Percentiles rank a stretch among this genome's conserved stretches.
These are phyloP conservation scores for Phytophthora sojae DNA, from an alignment of 352 stramenopile genomes.

Conservation along the genomic window DNA sequence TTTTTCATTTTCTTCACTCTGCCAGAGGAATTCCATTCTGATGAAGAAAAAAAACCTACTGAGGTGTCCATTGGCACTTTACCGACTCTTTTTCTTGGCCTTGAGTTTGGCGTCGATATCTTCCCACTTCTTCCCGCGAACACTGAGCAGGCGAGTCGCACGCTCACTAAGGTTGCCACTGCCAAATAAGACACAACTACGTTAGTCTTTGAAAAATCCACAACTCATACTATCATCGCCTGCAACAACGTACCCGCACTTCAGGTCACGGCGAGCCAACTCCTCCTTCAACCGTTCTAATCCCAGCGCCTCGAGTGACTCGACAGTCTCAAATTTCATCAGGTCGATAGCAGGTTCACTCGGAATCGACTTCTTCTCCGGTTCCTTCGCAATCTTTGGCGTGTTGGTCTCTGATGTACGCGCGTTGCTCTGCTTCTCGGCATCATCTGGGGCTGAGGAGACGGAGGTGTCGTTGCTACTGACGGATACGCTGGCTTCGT, in stretches of 20 bases:
- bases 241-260: constrained; percentile 91
- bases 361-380: constrained; percentile 18
- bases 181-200: constrained; percentile 15
- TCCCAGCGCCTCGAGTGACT: constrained; percentile 88
- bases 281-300: constrained; percentile 94
- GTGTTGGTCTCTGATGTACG: constrained; percentile 4
- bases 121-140: constrained; percentile 92
- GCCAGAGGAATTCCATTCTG: too few relatives aligned
- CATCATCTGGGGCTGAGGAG: neutral
- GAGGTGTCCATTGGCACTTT: too few relatives aligned
- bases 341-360: constrained; percentile 51
- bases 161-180: constrained; percentile 92
- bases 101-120: constrained; percentile 90
- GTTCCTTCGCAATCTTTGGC: constrained; percentile 11
- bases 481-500: neutral
- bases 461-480: neutral
- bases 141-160: constrained; percentile 91
- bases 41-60: too few relatives aligned
- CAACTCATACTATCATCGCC: neutral
- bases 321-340: constrained; percentile 57
- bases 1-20: too few relatives aligned
- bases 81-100: constrained; percentile 45
- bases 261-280: constrained; percentile 92
- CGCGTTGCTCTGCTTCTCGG: constrained; percentile 9
- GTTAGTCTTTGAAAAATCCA: constrained; percentile 9